phyloP scores from a whole-genome alignment of 2,329 filamentous ascomycete genomes.

The Exophiala spinifera region DNA sequence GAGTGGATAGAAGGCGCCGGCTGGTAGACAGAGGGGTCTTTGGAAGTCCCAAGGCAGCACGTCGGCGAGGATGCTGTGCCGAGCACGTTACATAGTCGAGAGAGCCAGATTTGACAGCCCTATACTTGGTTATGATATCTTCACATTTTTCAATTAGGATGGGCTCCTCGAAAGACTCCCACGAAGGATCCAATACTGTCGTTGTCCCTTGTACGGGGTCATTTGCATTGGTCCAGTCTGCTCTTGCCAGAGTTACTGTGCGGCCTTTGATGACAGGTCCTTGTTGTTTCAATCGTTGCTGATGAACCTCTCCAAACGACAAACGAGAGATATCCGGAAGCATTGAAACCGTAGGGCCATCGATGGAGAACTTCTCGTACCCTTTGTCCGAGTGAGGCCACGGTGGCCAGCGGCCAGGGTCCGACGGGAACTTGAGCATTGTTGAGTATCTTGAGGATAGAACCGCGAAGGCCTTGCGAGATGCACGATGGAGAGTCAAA shows the following conservation, averaged over 20 bases:
- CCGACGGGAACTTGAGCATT: neutral
- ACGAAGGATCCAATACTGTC: neutral
- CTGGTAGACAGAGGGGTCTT: neutral
- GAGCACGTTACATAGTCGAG: neutral
- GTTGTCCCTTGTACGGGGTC: neutral
- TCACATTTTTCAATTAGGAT: neutral
- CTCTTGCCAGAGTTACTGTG: neutral
- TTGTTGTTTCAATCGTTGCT: neutral
- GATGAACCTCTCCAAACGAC: neutral
- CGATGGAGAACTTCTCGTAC: conserved; percentile 1
- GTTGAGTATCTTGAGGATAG: neutral
- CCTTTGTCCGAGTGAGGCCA: neutral
- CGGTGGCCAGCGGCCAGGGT: neutral
- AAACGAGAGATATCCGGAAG: neutral
- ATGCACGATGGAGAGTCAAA: neutral
- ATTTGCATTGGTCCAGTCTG: neutral
- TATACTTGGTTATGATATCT: neutral
- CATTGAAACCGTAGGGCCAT: neutral
- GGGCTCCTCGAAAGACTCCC: neutral
- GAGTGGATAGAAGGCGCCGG: neutral
- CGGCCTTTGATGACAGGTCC: neutral
- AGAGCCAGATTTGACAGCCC: neutral
- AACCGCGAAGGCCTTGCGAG: neutral
- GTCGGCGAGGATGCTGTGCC: neutral
- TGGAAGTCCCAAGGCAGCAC: neutral